phyloP scores from a whole-genome alignment of 345 rosid species.

The rapeseed (Brassica napus) region DNA sequence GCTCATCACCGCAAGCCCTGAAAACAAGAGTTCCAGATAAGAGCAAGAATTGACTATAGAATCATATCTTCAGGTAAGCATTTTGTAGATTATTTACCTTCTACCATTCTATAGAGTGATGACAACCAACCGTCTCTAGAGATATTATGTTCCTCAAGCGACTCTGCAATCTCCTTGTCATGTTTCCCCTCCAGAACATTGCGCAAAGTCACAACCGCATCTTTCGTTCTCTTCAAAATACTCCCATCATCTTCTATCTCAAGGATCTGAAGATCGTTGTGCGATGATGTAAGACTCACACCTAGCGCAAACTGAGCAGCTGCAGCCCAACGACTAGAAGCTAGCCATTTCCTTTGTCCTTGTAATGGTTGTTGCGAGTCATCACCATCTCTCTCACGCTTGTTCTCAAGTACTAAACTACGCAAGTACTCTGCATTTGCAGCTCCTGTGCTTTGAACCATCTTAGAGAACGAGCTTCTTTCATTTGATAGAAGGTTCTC shows the following conservation, averaged over 20 bases:
- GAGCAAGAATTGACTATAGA: neutral
- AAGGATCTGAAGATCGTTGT: conserved; percentile 60
- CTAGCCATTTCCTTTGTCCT: conserved; percentile 45
- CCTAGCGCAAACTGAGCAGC: conserved; percentile 75
- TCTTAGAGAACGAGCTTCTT: conserved; percentile 81
- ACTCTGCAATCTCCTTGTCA: conserved; percentile 53
- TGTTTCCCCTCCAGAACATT: conserved; percentile 82
- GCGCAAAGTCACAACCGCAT: conserved; percentile 75
- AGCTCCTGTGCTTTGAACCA: conserved; percentile 96
- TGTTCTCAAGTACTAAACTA: conserved; percentile 62
- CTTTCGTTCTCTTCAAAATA: conserved; percentile 71
- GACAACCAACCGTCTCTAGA: conserved; percentile 87
- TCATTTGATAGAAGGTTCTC: conserved; percentile 75
- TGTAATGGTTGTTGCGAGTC: conserved; percentile 8
- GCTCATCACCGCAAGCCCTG: conserved; percentile 86
- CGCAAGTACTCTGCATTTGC: conserved; percentile 95
- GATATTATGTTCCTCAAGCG: conserved; percentile 52
- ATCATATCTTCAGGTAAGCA: too few species aligned
- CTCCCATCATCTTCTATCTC: conserved; percentile 53
- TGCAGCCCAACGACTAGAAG: conserved; percentile 86
- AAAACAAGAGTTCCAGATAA: conserved; percentile 7
- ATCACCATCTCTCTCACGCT: conserved; percentile 27
- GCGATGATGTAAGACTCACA: conserved; percentile 68
- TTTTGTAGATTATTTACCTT: conserved; percentile 53
- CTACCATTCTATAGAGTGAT: conserved; percentile 75